These are phyloP conservation scores for Alternaria conjuncta DNA, from an alignment of 2,329 filamentous ascomycete genomes.

Conservation along the genomic window DNA sequence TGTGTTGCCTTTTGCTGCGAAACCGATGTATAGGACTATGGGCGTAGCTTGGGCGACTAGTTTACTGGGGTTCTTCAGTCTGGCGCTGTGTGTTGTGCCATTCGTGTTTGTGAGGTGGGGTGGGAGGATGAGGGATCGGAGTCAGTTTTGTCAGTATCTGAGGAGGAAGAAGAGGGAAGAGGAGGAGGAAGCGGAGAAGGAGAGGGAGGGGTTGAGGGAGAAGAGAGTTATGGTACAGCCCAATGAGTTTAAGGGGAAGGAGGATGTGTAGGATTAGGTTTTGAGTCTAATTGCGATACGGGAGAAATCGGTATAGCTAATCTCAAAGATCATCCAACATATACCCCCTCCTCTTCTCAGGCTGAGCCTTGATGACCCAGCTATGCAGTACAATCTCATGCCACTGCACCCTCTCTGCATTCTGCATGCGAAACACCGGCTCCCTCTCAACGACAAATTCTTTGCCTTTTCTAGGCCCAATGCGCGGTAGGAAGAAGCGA, in stretches of 20 bases:
- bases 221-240: background rate
- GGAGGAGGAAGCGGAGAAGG: slow-evolving; percentile 25
- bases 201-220: slow-evolving; percentile 16
- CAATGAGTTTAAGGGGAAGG: slow-evolving; percentile 16
- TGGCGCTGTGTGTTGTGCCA: slow-evolving; percentile 61
- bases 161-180: slow-evolving; percentile 47
- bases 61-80: slow-evolving; percentile 57
- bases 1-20: slow-evolving; percentile 55
- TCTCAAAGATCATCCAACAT: background rate
- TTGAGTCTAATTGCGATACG: no score
- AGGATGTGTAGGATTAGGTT: slow-evolving; percentile 16
- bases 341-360: background rate
- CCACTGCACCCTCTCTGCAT: background rate
- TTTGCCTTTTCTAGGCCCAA: background rate
- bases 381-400: background rate
- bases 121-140: slow-evolving; percentile 60
- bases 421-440: background rate
- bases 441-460: background rate
- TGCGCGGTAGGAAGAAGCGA: background rate
- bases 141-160: slow-evolving; percentile 68
- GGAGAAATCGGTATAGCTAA: no score
- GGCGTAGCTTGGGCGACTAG: slow-evolving; percentile 72
- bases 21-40: slow-evolving; percentile 68
- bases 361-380: background rate
- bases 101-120: slow-evolving; percentile 65